Percentiles rank a stretch among this genome's conserved stretches.
Conservation (phyloP, 2,329 filamentous ascomycete species). For the Stenocarpella maydis region DNA sequence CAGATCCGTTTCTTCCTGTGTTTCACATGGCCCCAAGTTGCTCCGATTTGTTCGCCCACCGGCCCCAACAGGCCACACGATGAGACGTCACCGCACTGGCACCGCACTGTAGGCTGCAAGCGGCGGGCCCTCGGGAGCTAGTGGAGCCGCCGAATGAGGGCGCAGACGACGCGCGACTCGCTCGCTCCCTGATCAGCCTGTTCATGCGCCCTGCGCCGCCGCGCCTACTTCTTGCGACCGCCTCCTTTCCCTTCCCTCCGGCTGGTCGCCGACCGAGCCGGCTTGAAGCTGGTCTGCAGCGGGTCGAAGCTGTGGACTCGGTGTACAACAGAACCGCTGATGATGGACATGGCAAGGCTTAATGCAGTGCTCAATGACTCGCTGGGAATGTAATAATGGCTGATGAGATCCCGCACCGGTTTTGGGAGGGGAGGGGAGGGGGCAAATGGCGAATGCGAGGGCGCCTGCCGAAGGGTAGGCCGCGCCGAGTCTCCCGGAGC, state of each 20-base stretch:
- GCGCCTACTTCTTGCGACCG: constrained; percentile 23
- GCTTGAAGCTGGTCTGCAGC: background rate
- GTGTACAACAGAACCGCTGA: background rate
- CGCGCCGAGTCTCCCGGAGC: constrained; percentile 24
- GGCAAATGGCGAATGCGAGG: background rate
- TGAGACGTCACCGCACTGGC: constrained; percentile 27
- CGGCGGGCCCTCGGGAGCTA: constrained; percentile 17
- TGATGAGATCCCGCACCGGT: background rate
- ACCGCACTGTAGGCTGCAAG: constrained; percentile 22
- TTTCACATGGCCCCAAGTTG: constrained; percentile 16
- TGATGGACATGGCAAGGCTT: background rate
- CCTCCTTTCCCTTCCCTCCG: constrained; percentile 22
- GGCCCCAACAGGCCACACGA: constrained; percentile 14
- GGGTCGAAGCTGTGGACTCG: background rate
- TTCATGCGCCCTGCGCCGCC: constrained; percentile 21
- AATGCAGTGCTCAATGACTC: background rate
- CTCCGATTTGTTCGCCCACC: constrained; percentile 22
- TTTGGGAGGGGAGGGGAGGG: background rate
- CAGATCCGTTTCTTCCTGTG: constrained; percentile 24
- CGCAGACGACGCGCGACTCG: constrained; percentile 18
- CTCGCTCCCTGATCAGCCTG: constrained; percentile 17
- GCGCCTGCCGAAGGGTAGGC: background rate
- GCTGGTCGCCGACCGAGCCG: constrained; percentile 23
- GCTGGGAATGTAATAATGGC: background rate
- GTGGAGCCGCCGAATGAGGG: constrained; percentile 22